A percentile compares a stretch with the other conserved stretches of the same genome.
Conservation (phyloP, 2,329 filamentous ascomycete genomes). For the Penicillium sumatraense region DNA sequence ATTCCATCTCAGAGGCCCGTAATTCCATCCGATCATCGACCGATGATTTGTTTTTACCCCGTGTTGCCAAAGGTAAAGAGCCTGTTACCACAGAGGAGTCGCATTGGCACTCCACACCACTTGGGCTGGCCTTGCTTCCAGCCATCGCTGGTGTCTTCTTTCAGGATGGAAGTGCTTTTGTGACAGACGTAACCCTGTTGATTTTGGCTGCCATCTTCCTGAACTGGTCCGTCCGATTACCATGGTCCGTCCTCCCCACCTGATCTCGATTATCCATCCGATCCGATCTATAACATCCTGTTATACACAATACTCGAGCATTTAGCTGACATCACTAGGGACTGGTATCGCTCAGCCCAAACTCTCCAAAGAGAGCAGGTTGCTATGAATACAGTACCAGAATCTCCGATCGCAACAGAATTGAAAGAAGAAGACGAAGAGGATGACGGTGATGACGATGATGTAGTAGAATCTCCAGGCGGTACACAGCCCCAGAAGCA, state of each 20-base stretch:
- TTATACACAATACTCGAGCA: too few species aligned
- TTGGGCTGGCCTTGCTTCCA: conserved; percentile 82
- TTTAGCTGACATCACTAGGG: conserved; percentile 52
- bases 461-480: conserved; percentile 7
- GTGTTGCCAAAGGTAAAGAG: conserved; percentile 43
- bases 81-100: conserved; percentile 60
- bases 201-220: conserved; percentile 81
- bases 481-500: conserved; percentile 7
- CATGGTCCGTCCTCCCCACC: conserved; percentile 66
- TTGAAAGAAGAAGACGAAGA: conserved; percentile 33
- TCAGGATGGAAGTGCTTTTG: conserved; percentile 78
- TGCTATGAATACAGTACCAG: conserved; percentile 19
- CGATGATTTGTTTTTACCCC: conserved; percentile 69
- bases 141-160: conserved; percentile 85
- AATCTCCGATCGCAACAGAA: conserved; percentile 18
- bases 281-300: not conserved
- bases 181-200: conserved; percentile 83
- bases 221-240: conserved; percentile 88
- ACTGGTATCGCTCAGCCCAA: conserved; percentile 76
- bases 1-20: conserved; percentile 71
- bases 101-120: conserved; percentile 77
- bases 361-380: conserved; percentile 57
- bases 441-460: not conserved
- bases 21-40: conserved; percentile 68
- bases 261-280: too few species aligned